Conservation (phyloP, 2,329 filamentous ascomycete species). For the Chrysoporthe austroafricana region DNA sequence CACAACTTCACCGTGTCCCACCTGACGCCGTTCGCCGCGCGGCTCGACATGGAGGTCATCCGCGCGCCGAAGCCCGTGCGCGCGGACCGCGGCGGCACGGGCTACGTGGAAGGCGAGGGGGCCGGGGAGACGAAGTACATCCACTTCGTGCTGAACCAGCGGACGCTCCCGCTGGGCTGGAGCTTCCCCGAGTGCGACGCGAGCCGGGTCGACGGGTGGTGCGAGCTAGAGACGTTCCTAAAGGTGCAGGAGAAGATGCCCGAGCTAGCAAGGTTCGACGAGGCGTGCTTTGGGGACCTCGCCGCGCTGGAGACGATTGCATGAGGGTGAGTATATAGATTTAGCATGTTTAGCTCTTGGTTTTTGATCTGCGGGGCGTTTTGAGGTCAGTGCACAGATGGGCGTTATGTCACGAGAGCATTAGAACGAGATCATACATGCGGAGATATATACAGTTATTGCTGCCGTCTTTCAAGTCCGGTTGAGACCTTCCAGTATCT, state of each 20-base stretch:
- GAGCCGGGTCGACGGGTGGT: slow-evolving; percentile 73
- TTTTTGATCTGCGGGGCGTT: slow-evolving; percentile 13
- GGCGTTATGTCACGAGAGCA: neutral
- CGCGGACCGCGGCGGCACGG: slow-evolving; percentile 49
- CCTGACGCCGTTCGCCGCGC: slow-evolving; percentile 71
- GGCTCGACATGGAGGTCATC: slow-evolving; percentile 76
- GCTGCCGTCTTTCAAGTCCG: neutral
- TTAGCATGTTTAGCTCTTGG: neutral
- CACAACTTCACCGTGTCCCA: slow-evolving; percentile 70
- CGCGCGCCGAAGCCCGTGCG: slow-evolving; percentile 65
- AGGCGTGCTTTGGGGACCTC: slow-evolving; percentile 68
- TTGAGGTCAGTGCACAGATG: neutral
- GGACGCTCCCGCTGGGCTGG: slow-evolving; percentile 69
- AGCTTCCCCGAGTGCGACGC: slow-evolving; percentile 68
- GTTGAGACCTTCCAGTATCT: neutral
- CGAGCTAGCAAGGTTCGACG: slow-evolving; percentile 62
- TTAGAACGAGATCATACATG: neutral
- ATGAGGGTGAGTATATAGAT: neutral
- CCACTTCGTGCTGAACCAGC: slow-evolving; percentile 75
- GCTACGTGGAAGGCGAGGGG: slow-evolving; percentile 50
- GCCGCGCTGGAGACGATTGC: slow-evolving; percentile 30
- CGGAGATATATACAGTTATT: neutral
- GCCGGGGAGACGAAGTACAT: slow-evolving; percentile 65
- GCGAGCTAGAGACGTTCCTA: slow-evolving; percentile 71
- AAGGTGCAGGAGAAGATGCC: slow-evolving; percentile 63